phyloP scores from a whole-genome alignment of 768 basidiomycete species.

The Amanita molliuscula region DNA sequence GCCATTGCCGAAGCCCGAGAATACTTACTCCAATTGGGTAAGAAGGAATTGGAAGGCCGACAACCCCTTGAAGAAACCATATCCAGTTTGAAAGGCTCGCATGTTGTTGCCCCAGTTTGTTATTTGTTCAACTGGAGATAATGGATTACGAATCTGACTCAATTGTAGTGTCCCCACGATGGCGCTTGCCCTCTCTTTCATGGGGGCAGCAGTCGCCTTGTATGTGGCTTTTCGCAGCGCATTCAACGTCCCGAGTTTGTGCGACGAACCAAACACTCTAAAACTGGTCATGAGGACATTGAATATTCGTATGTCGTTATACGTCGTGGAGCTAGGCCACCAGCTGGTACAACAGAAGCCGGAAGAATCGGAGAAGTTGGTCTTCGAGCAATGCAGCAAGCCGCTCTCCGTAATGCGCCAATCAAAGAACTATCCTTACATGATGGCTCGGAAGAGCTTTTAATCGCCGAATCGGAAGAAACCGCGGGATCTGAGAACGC shows the following conservation, averaged over 20 bases:
- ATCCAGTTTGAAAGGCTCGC: constrained; percentile 41
- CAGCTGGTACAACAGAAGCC: constrained; percentile 20
- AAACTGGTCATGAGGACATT: constrained; percentile 75
- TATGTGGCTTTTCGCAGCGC: constrained; percentile 83
- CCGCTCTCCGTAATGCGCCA: constrained; percentile 15
- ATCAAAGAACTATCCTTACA: constrained; percentile 34
- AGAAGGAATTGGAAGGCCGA: constrained; percentile 43
- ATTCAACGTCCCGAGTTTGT: constrained; percentile 81
- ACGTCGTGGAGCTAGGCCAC: constrained; percentile 65
- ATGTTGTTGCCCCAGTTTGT: constrained; percentile 84
- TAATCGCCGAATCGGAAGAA: neutral
- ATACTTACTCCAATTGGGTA: constrained; percentile 54
- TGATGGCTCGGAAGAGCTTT: constrained; percentile 16
- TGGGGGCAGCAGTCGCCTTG: constrained; percentile 38
- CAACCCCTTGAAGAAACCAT: constrained; percentile 16
- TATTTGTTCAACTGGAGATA: constrained; percentile 4
- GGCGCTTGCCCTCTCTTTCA: constrained; percentile 66
- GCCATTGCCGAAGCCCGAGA: constrained; percentile 71
- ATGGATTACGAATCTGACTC: neutral
- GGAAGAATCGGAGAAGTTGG: constrained; percentile 50
- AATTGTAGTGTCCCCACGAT: constrained; percentile 81
- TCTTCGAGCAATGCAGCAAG: constrained; percentile 28
- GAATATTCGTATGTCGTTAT: constrained; percentile 89
- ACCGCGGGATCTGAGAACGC: neutral
- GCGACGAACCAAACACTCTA: constrained; percentile 80